Percentiles rank a stretch among this genome's conserved stretches.
These are phyloP conservation scores for Candolleomyces aberdarensis DNA, from an alignment of 768 basidiomycete species.

Conservation along the genomic window DNA sequence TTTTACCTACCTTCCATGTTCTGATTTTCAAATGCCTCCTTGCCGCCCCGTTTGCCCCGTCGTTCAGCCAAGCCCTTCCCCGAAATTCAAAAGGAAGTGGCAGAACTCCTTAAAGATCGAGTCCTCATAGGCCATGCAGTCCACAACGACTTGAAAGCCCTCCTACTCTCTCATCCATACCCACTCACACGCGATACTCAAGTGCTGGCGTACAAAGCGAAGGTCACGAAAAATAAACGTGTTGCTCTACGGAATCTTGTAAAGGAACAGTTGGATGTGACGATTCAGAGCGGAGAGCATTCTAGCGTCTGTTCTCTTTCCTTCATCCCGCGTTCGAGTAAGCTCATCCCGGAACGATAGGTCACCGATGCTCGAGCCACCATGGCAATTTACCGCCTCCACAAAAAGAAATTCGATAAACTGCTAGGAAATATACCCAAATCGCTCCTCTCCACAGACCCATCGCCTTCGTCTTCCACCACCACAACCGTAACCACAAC, in stretches of 20 bases:
- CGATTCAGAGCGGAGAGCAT: slow-evolving; percentile 89
- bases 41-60: neutral
- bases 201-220: slow-evolving; percentile 53
- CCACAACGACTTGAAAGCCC: slow-evolving; percentile 82
- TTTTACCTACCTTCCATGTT: neutral
- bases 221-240: slow-evolving; percentile 57
- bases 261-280: slow-evolving; percentile 70
- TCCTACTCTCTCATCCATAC: slow-evolving; percentile 70
- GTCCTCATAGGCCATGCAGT: slow-evolving; percentile 91
- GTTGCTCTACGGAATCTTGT: slow-evolving; percentile 79
- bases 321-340: neutral
- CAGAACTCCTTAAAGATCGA: slow-evolving; percentile 70
- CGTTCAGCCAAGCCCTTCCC: slow-evolving; percentile 68
- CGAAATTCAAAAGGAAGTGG: slow-evolving; percentile 75
- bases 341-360: slow-evolving; percentile 34
- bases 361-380: slow-evolving; percentile 92
- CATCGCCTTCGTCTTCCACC: neutral
- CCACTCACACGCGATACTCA: slow-evolving; percentile 70
- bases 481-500: slow-evolving; percentile 1
- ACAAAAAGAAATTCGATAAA: slow-evolving; percentile 82
- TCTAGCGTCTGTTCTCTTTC: slow-evolving; percentile 62
- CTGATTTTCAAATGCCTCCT: neutral
- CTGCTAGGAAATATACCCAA: slow-evolving; percentile 25
- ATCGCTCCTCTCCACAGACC: neutral
- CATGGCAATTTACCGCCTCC: slow-evolving; percentile 87